Percentiles rank a stretch among this genome's conserved stretches.
These are phyloP conservation scores for Antitrichia curtipendula DNA, from an alignment of 225 moss, liverwort and hornwort species.

Conservation along the genomic window DNA sequence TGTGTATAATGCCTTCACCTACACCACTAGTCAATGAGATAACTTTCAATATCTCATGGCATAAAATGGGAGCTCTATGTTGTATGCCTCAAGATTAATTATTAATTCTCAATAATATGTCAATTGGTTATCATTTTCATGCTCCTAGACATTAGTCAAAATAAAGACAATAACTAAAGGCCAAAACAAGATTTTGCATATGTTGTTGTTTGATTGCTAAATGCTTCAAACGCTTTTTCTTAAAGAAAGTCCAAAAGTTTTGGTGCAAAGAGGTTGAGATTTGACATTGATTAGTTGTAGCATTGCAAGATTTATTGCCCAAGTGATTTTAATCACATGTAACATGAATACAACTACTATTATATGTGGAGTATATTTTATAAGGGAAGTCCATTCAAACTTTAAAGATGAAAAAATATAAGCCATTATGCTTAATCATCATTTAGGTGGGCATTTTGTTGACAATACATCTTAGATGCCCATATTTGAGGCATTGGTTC, in stretches of 20 bases:
- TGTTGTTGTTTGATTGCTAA: not conserved
- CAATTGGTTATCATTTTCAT: not conserved
- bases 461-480: too few relatives aligned
- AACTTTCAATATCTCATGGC: not conserved
- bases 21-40: not conserved
- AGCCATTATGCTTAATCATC: too few relatives aligned
- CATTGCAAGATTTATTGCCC: not conserved
- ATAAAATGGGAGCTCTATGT: not conserved
- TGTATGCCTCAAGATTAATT: not conserved
- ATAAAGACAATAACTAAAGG: not conserved
- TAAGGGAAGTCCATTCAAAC: too few relatives aligned
- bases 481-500: too few relatives aligned
- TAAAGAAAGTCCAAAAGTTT: not conserved
- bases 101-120: not conserved
- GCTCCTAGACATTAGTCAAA: not conserved
- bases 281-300: not conserved
- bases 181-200: not conserved
- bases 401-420: too few relatives aligned
- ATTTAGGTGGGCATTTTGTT: too few relatives aligned
- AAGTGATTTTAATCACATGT: not conserved
- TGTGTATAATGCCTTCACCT: not conserved
- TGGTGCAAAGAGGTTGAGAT: not conserved
- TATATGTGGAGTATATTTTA: not conserved
- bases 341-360: fast-evolving
- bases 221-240: not conserved